Evolutionary conservation across 768 basidiomycete genomes (phyloP).

Genomic region (Boletus sp.): DNA sequence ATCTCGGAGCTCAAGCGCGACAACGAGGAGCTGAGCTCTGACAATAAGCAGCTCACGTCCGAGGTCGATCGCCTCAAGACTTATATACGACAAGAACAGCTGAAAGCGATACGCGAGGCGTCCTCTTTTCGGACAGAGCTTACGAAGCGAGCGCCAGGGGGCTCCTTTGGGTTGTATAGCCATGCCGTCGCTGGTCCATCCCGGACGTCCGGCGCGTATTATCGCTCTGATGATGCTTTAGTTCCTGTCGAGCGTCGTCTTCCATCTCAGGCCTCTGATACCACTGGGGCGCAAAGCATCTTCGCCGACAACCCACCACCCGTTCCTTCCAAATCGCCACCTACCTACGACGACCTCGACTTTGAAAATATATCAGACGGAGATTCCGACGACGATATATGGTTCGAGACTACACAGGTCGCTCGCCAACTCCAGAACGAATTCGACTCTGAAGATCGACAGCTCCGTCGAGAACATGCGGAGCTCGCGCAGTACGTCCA

Average conservation of each 20-base stretch:
- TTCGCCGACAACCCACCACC: slow-evolving; percentile 29
- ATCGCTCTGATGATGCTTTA: not conserved
- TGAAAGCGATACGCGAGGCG: not conserved
- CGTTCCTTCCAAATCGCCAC: slow-evolving; percentile 10
- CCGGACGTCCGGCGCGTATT: not conserved
- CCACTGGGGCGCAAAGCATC: slow-evolving; percentile 21
- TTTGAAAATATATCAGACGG: not conserved
- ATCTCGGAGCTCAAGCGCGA: slow-evolving; percentile 37
- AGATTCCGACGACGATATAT: slow-evolving; percentile 3
- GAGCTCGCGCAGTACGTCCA: slow-evolving; percentile 32
- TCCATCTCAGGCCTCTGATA: not conserved
- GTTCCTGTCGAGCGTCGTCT: not conserved
- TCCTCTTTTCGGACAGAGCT: not conserved
- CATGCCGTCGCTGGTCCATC: slow-evolving; percentile 29
- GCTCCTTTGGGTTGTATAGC: slow-evolving; percentile 8
- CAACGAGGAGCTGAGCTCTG: slow-evolving; percentile 26
- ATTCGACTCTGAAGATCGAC: slow-evolving; percentile 42
- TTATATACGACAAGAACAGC: slow-evolving; percentile 13
- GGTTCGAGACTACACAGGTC: slow-evolving; percentile 6
- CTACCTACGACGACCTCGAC: slow-evolving; percentile 15
- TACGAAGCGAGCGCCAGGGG: not conserved
- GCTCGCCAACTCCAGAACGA: slow-evolving; percentile 35
- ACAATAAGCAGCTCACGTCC: slow-evolving; percentile 27
- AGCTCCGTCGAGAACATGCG: slow-evolving; percentile 35
- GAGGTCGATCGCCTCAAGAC: slow-evolving; percentile 21